Evolutionary conservation across 2,329 filamentous ascomycete species (phyloP).

Genomic region (Penicillium sclerotigenum): DNA sequence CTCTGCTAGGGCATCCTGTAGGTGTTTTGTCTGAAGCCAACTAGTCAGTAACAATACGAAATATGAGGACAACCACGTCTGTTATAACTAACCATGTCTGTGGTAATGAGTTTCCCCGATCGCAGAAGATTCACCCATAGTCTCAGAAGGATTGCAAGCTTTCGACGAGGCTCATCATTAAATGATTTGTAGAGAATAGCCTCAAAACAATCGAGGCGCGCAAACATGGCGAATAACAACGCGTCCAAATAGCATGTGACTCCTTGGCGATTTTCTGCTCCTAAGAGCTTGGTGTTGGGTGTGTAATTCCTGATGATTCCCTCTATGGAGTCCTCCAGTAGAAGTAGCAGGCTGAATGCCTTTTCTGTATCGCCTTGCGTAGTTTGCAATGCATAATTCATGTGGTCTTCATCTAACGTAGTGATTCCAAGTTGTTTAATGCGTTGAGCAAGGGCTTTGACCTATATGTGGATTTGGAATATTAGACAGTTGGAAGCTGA

Average conservation of each 20-base stretch:
- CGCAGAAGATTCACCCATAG: constrained; percentile 93
- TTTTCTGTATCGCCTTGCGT: constrained; percentile 68
- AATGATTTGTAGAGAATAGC: constrained; percentile 82
- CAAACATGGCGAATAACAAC: constrained; percentile 93
- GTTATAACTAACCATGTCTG: constrained; percentile 64
- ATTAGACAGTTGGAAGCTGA: constrained; percentile 11
- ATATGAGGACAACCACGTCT: background rate
- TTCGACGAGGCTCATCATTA: constrained; percentile 67
- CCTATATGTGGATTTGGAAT: constrained; percentile 30
- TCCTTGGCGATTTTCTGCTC: constrained; percentile 77
- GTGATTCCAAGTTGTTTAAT: constrained; percentile 54
- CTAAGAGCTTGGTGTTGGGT: constrained; percentile 68
- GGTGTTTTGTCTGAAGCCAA: constrained; percentile 63
- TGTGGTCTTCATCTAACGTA: constrained; percentile 59
- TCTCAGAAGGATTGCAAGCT: constrained; percentile 72
- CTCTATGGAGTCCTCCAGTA: constrained; percentile 77
- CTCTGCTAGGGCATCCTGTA: constrained; percentile 76
- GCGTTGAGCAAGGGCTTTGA: constrained; percentile 53
- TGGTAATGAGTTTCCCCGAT: constrained; percentile 77
- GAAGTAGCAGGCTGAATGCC: constrained; percentile 70
- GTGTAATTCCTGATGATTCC: constrained; percentile 75
- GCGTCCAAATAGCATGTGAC: constrained; percentile 96
- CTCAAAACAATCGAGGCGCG: constrained; percentile 83
- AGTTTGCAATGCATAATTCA: constrained; percentile 59
- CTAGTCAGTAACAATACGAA: constrained; percentile 11